These are phyloP conservation scores for Keithomyces neogunnii DNA, from an alignment of 2,329 filamentous ascomycete species.

Conservation along the genomic window DNA sequence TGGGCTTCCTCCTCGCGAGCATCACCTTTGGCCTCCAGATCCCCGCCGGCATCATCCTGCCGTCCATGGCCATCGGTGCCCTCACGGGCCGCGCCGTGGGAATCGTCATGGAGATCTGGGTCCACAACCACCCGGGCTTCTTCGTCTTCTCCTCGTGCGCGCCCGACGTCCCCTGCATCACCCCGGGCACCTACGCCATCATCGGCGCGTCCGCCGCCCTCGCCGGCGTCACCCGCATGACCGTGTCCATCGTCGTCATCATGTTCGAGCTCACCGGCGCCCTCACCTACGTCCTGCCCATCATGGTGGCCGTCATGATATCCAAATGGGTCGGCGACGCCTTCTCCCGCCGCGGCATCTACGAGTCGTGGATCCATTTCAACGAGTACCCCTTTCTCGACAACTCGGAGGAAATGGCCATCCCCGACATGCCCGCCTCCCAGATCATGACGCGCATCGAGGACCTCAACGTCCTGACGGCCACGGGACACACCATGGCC, in stretches of 20 bases:
- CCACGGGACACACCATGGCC: constrained; percentile 78
- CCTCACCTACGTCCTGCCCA: constrained; percentile 90
- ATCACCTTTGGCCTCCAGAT: constrained; percentile 92
- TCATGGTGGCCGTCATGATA: constrained; percentile 98
- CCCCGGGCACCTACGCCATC: constrained; percentile 91
- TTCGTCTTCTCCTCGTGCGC: constrained; percentile 74
- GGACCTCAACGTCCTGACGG: constrained; percentile 80
- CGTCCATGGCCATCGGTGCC: constrained; percentile 92
- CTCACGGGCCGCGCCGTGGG: constrained; percentile 83
- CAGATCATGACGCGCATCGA: constrained; percentile 91
- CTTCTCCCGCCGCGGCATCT: constrained; percentile 86
- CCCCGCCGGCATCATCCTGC: constrained; percentile 89
- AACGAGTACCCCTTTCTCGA: constrained; percentile 95
- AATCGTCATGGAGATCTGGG: constrained; percentile 82
- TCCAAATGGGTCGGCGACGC: constrained; percentile 98
- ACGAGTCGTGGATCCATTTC: constrained; percentile 95
- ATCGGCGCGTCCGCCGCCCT: constrained; percentile 93
- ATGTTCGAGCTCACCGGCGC: constrained; percentile 98
- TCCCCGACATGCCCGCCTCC: constrained; percentile 77
- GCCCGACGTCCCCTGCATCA: constrained; percentile 80
- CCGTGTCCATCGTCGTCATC: constrained; percentile 96
- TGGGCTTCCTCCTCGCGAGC: constrained; percentile 78
- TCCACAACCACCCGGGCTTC: constrained; percentile 66
- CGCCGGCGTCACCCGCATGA: constrained; percentile 90
- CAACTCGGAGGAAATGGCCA: constrained; percentile 70